Conservation (phyloP, 768 basidiomycete species). For the Trametes gibbosa region DNA sequence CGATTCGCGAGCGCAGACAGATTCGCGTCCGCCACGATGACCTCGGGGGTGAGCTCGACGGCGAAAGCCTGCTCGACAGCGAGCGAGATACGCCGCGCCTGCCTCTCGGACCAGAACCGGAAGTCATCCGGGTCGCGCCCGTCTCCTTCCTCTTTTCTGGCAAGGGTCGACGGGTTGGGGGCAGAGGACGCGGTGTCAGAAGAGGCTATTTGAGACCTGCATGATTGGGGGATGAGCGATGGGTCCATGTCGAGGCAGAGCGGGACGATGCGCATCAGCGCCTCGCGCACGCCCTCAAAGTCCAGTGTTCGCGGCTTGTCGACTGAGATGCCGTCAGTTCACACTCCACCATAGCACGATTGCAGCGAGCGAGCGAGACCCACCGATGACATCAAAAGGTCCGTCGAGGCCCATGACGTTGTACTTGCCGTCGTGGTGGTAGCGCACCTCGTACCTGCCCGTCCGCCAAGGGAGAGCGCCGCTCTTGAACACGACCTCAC, state of each 20-base stretch:
- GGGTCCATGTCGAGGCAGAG: conserved; percentile 87
- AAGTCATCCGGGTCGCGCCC: conserved; percentile 87
- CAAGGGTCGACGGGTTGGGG: too few relatives aligned
- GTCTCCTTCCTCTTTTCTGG: conserved; percentile 45
- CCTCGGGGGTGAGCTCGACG: conserved; percentile 86
- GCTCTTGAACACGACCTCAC: conserved; percentile 71
- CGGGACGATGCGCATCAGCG: conserved; percentile 74
- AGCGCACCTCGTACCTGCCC: conserved; percentile 87
- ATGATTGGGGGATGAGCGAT: conserved; percentile 71
- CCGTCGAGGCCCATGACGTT: conserved; percentile 88
- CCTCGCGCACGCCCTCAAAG: conserved; percentile 61
- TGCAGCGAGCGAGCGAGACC: conserved; percentile 28
- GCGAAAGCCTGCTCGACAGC: conserved; percentile 80
- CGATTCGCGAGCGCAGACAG: conserved; percentile 79
- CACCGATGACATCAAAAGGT: conserved; percentile 88
- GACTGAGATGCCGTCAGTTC: conserved; percentile 42
- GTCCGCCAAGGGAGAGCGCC: conserved; percentile 82
- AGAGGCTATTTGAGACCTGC: conserved; percentile 32
- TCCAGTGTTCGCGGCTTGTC: conserved; percentile 63
- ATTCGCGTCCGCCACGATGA: conserved; percentile 93
- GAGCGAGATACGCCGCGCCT: conserved; percentile 84
- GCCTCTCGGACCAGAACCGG: conserved; percentile 85
- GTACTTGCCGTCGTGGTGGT: conserved; percentile 97
- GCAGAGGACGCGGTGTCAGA: neutral
- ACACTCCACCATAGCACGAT: neutral